A percentile compares a stretch with the other conserved stretches of the same genome.
Conservation (phyloP, 2,329 filamentous ascomycete genomes). For the Colletotrichum simmondsii region DNA sequence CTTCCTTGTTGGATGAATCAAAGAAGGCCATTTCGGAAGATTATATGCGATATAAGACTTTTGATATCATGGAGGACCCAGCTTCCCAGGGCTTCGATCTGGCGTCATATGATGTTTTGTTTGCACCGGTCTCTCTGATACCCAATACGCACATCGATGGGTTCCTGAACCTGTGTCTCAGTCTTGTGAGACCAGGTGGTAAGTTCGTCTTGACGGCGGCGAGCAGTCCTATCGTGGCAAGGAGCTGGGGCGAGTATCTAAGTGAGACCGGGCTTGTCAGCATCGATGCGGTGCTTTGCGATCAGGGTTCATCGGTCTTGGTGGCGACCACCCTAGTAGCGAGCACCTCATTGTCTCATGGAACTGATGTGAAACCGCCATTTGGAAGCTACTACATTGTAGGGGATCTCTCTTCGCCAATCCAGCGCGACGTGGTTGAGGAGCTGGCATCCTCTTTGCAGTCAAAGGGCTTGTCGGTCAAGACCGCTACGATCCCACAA, state of each 20-base stretch:
- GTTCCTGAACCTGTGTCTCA: slow-evolving; percentile 38
- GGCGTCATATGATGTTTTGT: slow-evolving; percentile 40
- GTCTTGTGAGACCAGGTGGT: slow-evolving; percentile 43
- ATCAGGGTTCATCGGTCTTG: background rate
- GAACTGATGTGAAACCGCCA: background rate
- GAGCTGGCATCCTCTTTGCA: background rate
- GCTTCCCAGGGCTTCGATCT: slow-evolving; percentile 39
- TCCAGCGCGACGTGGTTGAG: background rate
- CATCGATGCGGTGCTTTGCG: background rate
- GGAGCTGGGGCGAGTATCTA: background rate
- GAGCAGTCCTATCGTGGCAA: background rate
- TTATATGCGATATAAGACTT: slow-evolving; percentile 40
- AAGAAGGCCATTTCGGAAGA: background rate
- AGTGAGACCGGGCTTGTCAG: background rate
- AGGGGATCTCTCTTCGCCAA: background rate
- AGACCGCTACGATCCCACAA: background rate
- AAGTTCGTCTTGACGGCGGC: slow-evolving; percentile 35
- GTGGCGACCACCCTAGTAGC: background rate
- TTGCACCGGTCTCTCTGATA: slow-evolving; percentile 37
- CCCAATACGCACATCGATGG: slow-evolving; percentile 24
- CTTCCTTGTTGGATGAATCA: slow-evolving; percentile 34
- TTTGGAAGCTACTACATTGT: background rate
- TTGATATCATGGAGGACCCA: slow-evolving; percentile 45
- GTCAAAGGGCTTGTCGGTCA: background rate
- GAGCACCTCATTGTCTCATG: background rate